Evolutionary conservation across 345 rosid species (phyloP), one percentile per base, ranked within the genome.

Genomic region (Clausena lansium): DNA sequence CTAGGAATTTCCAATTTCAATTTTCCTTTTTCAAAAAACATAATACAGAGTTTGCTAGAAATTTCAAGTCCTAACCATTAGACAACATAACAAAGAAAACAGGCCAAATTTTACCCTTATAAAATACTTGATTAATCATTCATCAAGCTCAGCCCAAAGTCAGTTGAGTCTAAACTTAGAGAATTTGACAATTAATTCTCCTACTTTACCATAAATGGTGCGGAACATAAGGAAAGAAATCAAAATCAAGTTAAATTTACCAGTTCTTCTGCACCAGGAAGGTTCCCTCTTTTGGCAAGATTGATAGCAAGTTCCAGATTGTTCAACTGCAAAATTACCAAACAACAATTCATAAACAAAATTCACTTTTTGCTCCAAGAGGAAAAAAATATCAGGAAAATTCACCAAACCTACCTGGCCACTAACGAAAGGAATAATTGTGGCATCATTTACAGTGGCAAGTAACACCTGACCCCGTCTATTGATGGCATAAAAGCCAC

Each of bases 221-320:
- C 39, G 2, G 39, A 38, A 38, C 39, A 38, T 38, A 38, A 38
- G 39, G 39, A 30, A 70, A 67, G 19, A 63, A 30, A 74, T 52
- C 81, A n/a, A 13, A 1, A 70, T 59, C 33, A 59, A 62, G 7
- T 54, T 38, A 25, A 35, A 33, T 67, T 85, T 88, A 91, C 99
- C 92, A 96, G 89, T 86, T 92, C 91, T 84, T 96, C 99, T 35
- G 98, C 99, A 80, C 99, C 99, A 83, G 99, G 99, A 74, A 96
- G 99, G 83, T 96, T 96, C 85, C 99, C 99, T 85, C 99, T 87
- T 83, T 94, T 96, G 74, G 99, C 99, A 68, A 96, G 98, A 79
- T 91, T 94, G 62, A 96, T 95, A 75, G 99, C 99, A 73, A 96
- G 98, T 87, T 96, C 98, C 90, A 96, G 85, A 83, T 96, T 96